Evolutionary conservation across 2,329 filamentous ascomycete species (phyloP).

Genomic region (Zymoseptoria ardabiliae): DNA sequence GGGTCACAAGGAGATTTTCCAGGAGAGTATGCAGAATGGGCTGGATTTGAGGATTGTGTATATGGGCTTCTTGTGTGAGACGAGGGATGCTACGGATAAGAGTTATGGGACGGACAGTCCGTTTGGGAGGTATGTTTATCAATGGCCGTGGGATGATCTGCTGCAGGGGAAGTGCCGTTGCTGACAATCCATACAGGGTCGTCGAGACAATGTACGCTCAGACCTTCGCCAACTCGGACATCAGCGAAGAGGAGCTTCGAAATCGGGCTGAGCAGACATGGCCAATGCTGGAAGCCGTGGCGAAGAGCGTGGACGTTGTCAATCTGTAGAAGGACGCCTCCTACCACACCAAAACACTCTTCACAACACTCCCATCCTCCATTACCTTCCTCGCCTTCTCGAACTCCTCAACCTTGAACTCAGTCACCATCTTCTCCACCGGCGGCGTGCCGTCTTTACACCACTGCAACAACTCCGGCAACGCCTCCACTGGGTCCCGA

Average conservation of each 20-base stretch:
- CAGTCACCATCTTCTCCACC: constrained; percentile 36
- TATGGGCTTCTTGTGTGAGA: constrained; percentile 37
- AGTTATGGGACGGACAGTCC: constrained; percentile 36
- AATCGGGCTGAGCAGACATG: constrained; percentile 43
- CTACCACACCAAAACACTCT: constrained; percentile 35
- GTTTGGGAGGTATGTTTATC: constrained; percentile 18
- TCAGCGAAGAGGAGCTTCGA: constrained; percentile 11
- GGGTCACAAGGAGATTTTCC: constrained; percentile 17
- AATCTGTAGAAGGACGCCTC: constrained; percentile 6
- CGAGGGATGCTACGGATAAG: constrained; percentile 32
- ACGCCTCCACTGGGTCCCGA: constrained; percentile 31
- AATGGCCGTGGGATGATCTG: too few species aligned
- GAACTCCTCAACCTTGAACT: constrained; percentile 33
- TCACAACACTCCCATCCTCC: constrained; percentile 32
- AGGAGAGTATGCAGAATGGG: constrained; percentile 27
- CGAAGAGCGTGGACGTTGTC: constrained; percentile 31
- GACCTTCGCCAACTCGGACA: constrained; percentile 18
- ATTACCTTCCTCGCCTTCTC: constrained; percentile 31
- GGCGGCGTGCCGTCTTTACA: constrained; percentile 37
- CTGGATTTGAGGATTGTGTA: constrained; percentile 38
- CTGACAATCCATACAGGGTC: constrained; percentile 4
- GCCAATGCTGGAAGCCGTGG: constrained; percentile 35
- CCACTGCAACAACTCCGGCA: constrained; percentile 41
- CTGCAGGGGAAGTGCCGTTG: background rate
- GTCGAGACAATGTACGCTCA: constrained; percentile 18